Base-by-base conservation (phyloP, 2,329 filamentous ascomycete genomes). In the Coniochaeta pulveracea region DNA sequence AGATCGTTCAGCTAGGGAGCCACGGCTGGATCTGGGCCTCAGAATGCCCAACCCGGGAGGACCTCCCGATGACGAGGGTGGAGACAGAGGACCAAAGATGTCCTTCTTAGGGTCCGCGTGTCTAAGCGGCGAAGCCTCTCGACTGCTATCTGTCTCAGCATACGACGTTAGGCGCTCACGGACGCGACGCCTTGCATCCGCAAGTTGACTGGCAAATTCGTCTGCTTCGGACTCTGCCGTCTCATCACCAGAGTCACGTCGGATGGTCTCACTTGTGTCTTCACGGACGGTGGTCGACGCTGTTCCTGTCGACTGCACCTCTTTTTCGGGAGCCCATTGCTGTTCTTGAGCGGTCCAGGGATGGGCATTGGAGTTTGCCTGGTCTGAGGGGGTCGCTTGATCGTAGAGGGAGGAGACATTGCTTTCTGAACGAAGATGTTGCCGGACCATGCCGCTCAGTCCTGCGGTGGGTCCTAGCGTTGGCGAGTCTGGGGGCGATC, bases 341-440 rank as follows among this genome's bases (percentile, higher is more conserved):
- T 43, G 46, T 19, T 58, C 57, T 10, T 55, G 47, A 0, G 51
- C 44, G 6, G 60, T 56, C 67, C 66, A 72, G 1, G 64, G 60
- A 37, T 63, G 69, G 3, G 51, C 49, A 14, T 49, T 54, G 0
- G 11, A 60, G 47, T n/a, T 40, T 57, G 29, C 42, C 49, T n/a
- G 22, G 41, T 58, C 40, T 48, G 54, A 25, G 54, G 59, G n/a
- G n/a, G n/a, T n/a, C 8, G 61, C 61, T 16, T 56, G 59, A 17
- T 72, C 74, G 43, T 85, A 85, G 17, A 91, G 66, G 0, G 85
- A 93, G 1, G 89, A 96, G 10, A 76, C 70, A 37, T 79, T 80
- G 57, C 89, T 96, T 41, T 80, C 76, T 21, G 76, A 76, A 33
- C 91, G 76, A 25, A 96, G 61, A 61, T 96, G 91, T 40, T 88